A percentile compares a stretch with the other conserved stretches of the same genome.
Conservation (phyloP, 2,329 filamentous ascomycete species). For the Elsinoe necatrix region DNA sequence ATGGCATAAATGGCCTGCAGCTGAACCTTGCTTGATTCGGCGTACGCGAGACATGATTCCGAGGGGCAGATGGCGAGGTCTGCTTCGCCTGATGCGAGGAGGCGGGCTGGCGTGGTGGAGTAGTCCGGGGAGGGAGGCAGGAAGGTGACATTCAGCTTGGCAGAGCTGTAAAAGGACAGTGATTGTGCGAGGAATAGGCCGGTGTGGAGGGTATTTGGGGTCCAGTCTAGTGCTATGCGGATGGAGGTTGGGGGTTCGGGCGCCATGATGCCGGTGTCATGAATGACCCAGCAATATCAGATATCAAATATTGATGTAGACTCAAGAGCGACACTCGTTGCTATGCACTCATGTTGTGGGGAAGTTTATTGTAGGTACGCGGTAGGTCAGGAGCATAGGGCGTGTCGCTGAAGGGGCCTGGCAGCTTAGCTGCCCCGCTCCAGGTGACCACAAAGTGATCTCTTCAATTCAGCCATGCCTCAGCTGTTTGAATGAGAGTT, state of each 20-base stretch:
- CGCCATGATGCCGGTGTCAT: background rate
- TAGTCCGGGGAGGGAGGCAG: slow-evolving; percentile 25
- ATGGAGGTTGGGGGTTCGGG: slow-evolving; percentile 18
- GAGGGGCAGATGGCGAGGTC: slow-evolving; percentile 28
- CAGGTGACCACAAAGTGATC: background rate
- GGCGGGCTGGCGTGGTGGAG: slow-evolving; percentile 26
- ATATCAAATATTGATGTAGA: background rate
- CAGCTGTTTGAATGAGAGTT: background rate
- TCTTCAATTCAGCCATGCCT: background rate
- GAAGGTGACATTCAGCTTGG: slow-evolving; percentile 24
- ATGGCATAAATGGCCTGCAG: slow-evolving; percentile 30
- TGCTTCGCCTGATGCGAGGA: slow-evolving; percentile 23
- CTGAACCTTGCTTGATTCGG: slow-evolving; percentile 24
- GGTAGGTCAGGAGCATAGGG: background rate
- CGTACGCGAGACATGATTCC: slow-evolving; percentile 29
- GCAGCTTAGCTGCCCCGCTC: background rate
- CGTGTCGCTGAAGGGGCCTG: background rate
- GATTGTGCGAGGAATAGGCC: slow-evolving; percentile 25
- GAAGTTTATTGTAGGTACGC: background rate
- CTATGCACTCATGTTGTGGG: too few species aligned
- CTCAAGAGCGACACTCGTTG: background rate
- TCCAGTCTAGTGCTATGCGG: slow-evolving; percentile 29
- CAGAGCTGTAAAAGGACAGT: slow-evolving; percentile 22
- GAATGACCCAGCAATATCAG: too few species aligned
- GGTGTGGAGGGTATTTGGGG: slow-evolving; percentile 29